phyloP scores from a whole-genome alignment of 495 filamentous ascomycete genomes.

The Xylaria nigripes region DNA sequence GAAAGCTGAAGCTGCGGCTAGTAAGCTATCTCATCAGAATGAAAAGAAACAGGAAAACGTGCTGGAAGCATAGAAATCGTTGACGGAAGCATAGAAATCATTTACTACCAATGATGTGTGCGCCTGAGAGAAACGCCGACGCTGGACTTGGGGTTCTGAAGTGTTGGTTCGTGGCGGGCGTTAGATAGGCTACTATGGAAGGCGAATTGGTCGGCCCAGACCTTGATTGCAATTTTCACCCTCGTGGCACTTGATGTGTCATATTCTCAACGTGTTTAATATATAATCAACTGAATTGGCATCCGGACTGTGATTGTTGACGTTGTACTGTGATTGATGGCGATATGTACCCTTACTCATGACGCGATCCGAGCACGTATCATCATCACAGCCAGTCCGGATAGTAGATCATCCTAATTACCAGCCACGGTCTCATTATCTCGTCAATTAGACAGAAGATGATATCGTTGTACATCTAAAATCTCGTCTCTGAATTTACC shows the following conservation, averaged over 20 bases:
- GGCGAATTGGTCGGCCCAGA: too few relatives aligned
- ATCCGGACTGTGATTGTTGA: background rate
- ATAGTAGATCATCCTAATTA: too few relatives aligned
- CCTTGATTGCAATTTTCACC: too few relatives aligned
- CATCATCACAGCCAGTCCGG: too few relatives aligned
- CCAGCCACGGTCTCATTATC: too few relatives aligned
- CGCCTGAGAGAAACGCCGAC: background rate
- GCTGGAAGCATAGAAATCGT: background rate
- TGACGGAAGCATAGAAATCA: too few relatives aligned
- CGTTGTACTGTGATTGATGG: background rate
- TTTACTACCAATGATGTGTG: background rate
- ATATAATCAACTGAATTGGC: background rate
- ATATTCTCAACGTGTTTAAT: background rate
- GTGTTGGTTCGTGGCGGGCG: too few relatives aligned
- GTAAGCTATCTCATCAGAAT: background rate
- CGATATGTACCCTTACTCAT: background rate
- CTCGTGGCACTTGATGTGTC: background rate
- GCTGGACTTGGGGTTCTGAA: background rate
- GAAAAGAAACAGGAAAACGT: conserved; percentile 8
- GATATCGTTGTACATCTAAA: too few relatives aligned
- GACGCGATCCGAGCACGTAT: background rate
- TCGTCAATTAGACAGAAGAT: too few relatives aligned
- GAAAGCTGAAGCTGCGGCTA: conserved; percentile 32
- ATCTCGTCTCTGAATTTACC: too few relatives aligned
- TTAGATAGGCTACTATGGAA: background rate